Percentiles rank a stretch among this genome's conserved stretches.
Evolutionary conservation across 148 eudicot genomes (phyloP).

Genomic region (Spergularia bocconei): DNA sequence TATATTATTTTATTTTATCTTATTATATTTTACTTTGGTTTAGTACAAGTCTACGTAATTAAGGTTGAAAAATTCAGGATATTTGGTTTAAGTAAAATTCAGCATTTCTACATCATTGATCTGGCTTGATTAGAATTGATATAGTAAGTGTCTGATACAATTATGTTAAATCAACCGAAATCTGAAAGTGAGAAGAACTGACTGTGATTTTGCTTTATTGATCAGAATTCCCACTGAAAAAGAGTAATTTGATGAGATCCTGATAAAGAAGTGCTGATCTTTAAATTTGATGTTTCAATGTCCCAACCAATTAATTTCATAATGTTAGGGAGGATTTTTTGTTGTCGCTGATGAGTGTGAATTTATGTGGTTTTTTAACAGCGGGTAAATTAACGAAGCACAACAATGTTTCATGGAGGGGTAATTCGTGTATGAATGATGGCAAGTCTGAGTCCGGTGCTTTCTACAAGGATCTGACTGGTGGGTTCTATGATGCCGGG

Average conservation of each 20-base stretch:
- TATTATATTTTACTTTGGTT: too few relatives aligned
- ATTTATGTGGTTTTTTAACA: conserved; percentile 26
- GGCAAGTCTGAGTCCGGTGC: conserved; percentile 52
- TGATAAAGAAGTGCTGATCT: background rate
- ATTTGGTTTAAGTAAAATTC: too few relatives aligned
- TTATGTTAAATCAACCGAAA: background rate
- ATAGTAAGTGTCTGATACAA: too few relatives aligned
- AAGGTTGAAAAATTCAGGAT: too few relatives aligned
- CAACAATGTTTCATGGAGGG: conserved; percentile 96
- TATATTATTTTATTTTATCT: too few relatives aligned
- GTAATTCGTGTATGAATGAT: conserved; percentile 76
- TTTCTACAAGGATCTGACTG: conserved; percentile 61
- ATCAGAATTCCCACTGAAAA: background rate
- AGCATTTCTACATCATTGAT: too few relatives aligned
- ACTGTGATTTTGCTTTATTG: background rate
- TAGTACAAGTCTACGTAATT: too few relatives aligned
- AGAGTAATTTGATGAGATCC: background rate
- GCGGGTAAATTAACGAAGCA: conserved; percentile 91
- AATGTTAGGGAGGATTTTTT: background rate
- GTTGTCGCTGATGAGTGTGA: conserved; percentile 10
- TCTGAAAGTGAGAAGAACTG: background rate
- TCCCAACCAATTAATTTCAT: background rate
- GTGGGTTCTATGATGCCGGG: conserved; percentile 95
- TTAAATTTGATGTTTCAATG: background rate
- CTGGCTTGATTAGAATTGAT: too few relatives aligned